Evolutionary conservation across 2,329 filamentous ascomycete genomes (phyloP).

Genomic region (Colletotrichum tofieldiae): DNA sequence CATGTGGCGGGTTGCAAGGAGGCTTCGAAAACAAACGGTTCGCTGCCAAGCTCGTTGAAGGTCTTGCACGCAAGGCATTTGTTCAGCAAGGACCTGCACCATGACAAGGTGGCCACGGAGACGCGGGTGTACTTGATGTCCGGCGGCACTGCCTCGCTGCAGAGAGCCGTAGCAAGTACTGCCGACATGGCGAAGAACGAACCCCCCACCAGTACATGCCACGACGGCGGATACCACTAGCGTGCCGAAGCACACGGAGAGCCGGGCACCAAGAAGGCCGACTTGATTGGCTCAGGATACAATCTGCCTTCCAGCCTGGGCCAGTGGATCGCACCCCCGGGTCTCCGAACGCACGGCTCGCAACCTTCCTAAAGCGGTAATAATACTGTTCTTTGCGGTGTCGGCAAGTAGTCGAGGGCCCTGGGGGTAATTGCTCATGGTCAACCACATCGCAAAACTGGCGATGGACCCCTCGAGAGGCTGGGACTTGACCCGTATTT

Average conservation of each 20-base stretch:
- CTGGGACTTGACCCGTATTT: background rate
- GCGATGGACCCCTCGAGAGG: too few relatives aligned
- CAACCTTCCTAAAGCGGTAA: constrained; percentile 30
- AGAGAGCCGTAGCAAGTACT: background rate
- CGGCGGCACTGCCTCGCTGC: background rate
- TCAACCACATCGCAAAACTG: background rate
- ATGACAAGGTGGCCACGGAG: background rate
- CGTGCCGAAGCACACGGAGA: constrained; percentile 2
- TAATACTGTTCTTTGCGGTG: background rate
- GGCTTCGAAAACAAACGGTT: background rate
- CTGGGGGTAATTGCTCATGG: background rate
- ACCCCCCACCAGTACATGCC: background rate
- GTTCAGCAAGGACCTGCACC: background rate
- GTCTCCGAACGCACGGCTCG: constrained; percentile 28
- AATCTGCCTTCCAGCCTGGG: background rate
- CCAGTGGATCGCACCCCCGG: constrained; percentile 6
- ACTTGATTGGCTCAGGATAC: background rate
- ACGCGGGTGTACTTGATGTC: background rate
- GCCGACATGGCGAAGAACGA: background rate
- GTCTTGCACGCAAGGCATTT: background rate
- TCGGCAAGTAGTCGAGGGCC: background rate
- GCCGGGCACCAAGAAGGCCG: background rate
- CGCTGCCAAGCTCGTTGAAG: background rate
- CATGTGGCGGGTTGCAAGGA: background rate
- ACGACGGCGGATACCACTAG: background rate